phyloP scores from a whole-genome alignment of 345 rosid species.

The Rhodamnia rubescens region DNA sequence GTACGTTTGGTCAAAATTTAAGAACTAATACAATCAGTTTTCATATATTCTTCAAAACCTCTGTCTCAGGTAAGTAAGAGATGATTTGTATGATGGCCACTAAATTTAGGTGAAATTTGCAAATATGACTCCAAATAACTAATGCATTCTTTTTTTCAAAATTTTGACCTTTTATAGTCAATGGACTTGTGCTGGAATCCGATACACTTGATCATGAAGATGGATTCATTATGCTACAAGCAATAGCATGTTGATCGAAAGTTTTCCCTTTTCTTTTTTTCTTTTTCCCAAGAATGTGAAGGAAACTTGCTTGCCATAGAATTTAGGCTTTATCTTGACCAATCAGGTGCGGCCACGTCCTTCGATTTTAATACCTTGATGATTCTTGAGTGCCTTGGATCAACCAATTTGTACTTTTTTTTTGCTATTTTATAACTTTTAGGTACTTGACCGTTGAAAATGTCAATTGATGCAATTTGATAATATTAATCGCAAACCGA shows the following conservation, averaged over 20 bases:
- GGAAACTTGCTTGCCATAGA: background rate
- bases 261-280: background rate
- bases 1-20: background rate
- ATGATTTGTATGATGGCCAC: background rate
- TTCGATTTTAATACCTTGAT: background rate
- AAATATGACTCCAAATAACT: background rate
- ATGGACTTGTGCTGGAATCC: background rate
- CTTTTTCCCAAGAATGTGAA: background rate
- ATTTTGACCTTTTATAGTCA: background rate
- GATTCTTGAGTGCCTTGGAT: background rate
- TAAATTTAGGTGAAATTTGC: background rate
- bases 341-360: background rate
- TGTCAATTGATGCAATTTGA: too few relatives aligned
- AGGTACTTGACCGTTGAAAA: background rate
- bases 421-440: background rate
- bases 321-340: background rate
- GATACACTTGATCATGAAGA: background rate
- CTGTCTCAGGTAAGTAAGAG: background rate
- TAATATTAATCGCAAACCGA: too few relatives aligned
- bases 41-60: background rate
- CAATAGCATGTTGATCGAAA: background rate
- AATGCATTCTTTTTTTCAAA: background rate
- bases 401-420: background rate
- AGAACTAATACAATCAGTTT: background rate
- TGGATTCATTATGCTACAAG: background rate